Conservation (phyloP, 805 yeast genomes). For the Pichia ethanolica region DNA sequence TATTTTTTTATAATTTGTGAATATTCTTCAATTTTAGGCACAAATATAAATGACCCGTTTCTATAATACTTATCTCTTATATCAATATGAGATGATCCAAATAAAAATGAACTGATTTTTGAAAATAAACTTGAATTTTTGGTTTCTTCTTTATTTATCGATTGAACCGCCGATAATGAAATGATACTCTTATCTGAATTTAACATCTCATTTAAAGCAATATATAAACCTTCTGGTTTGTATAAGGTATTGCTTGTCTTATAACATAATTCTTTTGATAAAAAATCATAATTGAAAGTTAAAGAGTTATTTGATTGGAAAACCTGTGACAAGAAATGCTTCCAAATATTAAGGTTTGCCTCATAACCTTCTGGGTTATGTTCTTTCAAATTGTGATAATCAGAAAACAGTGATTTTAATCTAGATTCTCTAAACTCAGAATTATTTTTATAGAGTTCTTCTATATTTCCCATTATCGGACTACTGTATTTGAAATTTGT, state of each 20-base stretch:
- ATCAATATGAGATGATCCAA: not conserved
- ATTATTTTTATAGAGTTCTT: constrained; percentile 2
- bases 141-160: not conserved
- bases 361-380: constrained; percentile 41
- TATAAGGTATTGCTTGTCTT: not conserved
- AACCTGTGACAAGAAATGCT: constrained; percentile 23
- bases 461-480: not conserved
- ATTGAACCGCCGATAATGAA: not conserved
- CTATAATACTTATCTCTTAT: not conserved
- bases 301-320: constrained; percentile 24
- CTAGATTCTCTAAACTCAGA: constrained; percentile 23
- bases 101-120: not conserved
- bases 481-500: not conserved
- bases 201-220: constrained; percentile 4
- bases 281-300: constrained; percentile 15
- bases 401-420: constrained; percentile 40
- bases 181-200: not conserved
- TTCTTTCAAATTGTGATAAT: constrained; percentile 36
- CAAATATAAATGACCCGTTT: not conserved
- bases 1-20: not conserved
- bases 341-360: constrained; percentile 45
- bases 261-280: constrained; percentile 13
- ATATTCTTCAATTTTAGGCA: not conserved
- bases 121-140: not conserved
- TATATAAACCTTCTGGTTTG: constrained; percentile 1